These are phyloP conservation scores for Pseudovirgaria hyperparasitica DNA, from an alignment of 2,329 filamentous ascomycete genomes.

Conservation along the genomic window DNA sequence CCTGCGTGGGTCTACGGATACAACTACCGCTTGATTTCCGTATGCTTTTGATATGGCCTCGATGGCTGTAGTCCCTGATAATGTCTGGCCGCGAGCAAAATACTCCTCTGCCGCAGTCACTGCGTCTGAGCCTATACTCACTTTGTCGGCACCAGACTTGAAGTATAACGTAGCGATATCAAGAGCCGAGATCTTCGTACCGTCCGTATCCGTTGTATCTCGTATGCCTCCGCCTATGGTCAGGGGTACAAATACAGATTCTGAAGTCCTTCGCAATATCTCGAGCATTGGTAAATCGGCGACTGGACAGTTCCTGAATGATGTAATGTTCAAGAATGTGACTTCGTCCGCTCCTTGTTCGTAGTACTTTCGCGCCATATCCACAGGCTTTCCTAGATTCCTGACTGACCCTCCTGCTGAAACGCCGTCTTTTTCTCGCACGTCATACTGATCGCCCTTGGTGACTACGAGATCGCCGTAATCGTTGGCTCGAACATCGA, in stretches of 20 bases:
- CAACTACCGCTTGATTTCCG: conserved; percentile 91
- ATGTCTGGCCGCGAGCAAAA: conserved; percentile 53
- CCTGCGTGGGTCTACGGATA: conserved; percentile 86
- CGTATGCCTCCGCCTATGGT: conserved; percentile 93
- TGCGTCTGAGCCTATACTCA: conserved; percentile 90
- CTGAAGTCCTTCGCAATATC: conserved; percentile 70
- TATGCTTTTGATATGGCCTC: conserved; percentile 91
- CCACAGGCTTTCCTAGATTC: conserved; percentile 92
- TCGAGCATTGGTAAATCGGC: conserved; percentile 94
- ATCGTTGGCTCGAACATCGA: conserved; percentile 92
- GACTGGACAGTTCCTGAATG: conserved; percentile 87
- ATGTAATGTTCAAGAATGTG: conserved; percentile 96
- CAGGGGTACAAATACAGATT: conserved; percentile 89
- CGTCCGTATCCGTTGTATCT: conserved; percentile 82
- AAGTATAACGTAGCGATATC: conserved; percentile 97
- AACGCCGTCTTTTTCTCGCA: conserved; percentile 67
- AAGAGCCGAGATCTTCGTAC: conserved; percentile 72
- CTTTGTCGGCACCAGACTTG: conserved; percentile 92
- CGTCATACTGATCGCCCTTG: conserved; percentile 97
- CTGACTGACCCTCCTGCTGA: conserved; percentile 53
- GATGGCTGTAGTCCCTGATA: conserved; percentile 78
- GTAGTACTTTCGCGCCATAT: conserved; percentile 89
- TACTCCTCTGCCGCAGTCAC: conserved; percentile 89
- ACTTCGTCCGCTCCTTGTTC: conserved; percentile 93
- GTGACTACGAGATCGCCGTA: conserved; percentile 91